A percentile compares a stretch with the other conserved stretches of the same genome.
These are phyloP conservation scores for Lagenidium giganteum DNA, from an alignment of 352 stramenopile species.

Conservation along the genomic window DNA sequence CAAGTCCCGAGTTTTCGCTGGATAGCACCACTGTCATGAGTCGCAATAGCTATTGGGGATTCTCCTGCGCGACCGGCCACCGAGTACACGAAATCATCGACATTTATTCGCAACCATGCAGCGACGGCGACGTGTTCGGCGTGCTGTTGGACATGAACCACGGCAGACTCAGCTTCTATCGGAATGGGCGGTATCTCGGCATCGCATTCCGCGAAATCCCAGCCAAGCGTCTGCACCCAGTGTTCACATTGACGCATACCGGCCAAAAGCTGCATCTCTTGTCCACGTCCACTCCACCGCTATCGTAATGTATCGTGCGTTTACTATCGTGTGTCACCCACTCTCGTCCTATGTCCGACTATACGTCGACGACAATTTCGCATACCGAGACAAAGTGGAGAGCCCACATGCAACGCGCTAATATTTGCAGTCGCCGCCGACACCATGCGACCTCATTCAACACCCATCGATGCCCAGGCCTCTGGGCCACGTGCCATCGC, in stretches of 20 bases:
- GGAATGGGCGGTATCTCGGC: constrained; percentile 54
- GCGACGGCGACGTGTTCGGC: constrained; percentile 54
- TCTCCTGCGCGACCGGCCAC: constrained; percentile 55
- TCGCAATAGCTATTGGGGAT: constrained; percentile 45
- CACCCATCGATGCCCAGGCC: too few species aligned
- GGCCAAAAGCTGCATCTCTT: constrained; percentile 47
- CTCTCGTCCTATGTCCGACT: too few species aligned
- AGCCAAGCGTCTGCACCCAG: constrained; percentile 36
- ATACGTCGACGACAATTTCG: too few species aligned
- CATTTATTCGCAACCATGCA: constrained; percentile 43
- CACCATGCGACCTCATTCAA: too few species aligned
- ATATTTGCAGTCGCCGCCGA: too few species aligned
- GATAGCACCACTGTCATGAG: constrained; percentile 39
- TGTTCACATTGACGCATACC: constrained; percentile 46
- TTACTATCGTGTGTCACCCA: too few species aligned
- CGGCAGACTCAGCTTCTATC: constrained; percentile 52
- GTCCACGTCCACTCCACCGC: constrained; percentile 33
- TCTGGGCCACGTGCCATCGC: too few species aligned
- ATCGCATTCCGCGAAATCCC: constrained; percentile 46
- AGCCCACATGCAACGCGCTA: too few species aligned
- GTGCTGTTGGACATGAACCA: constrained; percentile 60
- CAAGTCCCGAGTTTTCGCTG: constrained; percentile 27
- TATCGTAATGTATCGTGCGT: too few species aligned
- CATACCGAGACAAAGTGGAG: too few species aligned
- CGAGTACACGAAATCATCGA: constrained; percentile 58